Evolutionary conservation across 805 yeast genomes (phyloP).

Genomic region (Teunomyces kruisii): DNA sequence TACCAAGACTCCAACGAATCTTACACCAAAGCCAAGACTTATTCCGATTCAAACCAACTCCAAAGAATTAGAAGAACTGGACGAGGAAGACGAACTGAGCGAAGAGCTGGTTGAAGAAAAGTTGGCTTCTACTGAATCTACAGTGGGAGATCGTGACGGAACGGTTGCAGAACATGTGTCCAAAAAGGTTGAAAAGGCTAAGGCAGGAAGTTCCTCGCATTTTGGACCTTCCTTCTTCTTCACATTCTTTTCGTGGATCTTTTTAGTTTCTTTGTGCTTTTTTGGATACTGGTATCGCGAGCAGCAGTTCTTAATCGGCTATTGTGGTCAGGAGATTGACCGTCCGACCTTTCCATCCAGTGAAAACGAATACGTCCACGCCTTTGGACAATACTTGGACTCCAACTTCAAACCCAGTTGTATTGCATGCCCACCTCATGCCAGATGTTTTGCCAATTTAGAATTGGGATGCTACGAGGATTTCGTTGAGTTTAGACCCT

Average conservation of each 20-base stretch:
- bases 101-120: constrained; percentile 3
- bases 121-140: background rate
- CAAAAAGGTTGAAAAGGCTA: background rate
- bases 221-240: constrained; percentile 3
- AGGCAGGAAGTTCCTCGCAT: background rate
- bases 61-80: constrained; percentile 13
- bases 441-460: constrained; percentile 64
- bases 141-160: background rate
- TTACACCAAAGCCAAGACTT: constrained; percentile 14
- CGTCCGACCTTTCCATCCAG: constrained; percentile 39
- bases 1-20: background rate
- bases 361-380: constrained; percentile 26
- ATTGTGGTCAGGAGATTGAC: constrained; percentile 65
- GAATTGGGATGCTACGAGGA: constrained; percentile 71
- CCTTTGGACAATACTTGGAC: constrained; percentile 47
- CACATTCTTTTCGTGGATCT: constrained; percentile 16
- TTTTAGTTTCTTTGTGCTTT: constrained; percentile 33
- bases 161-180: background rate
- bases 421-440: constrained; percentile 77
- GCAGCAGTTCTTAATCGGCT: constrained; percentile 63
- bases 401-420: constrained; percentile 58
- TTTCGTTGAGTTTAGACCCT: constrained; percentile 50
- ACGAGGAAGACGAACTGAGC: constrained; percentile 8
- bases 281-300: constrained; percentile 63
- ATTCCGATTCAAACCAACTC: constrained; percentile 10